Conservation (phyloP, 768 basidiomycete species). For the Rhodotorula toruloides region DNA sequence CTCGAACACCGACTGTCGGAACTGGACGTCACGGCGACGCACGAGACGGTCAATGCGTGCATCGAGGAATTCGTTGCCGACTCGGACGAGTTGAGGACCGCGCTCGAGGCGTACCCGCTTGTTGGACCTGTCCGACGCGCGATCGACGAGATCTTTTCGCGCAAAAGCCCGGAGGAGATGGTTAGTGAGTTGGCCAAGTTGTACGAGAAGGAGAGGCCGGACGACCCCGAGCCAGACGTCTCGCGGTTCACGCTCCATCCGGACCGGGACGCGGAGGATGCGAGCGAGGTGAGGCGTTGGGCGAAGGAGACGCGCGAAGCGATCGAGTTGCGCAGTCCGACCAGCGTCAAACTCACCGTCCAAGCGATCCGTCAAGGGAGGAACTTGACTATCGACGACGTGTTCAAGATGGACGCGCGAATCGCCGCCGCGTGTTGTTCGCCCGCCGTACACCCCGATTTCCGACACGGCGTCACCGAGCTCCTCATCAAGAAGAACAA, state of each 20-base stretch:
- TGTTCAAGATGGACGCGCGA: constrained; percentile 75
- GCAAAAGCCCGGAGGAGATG: constrained; percentile 67
- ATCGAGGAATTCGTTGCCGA: constrained; percentile 63
- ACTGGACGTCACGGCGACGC: constrained; percentile 44
- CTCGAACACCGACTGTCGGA: constrained; percentile 64
- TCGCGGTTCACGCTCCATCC: constrained; percentile 48
- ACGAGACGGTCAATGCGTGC: constrained; percentile 60
- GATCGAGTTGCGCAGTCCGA: constrained; percentile 73
- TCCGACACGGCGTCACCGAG: constrained; percentile 69
- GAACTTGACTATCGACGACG: constrained; percentile 58
- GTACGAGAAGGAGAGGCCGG: constrained; percentile 45
- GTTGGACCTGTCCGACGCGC: constrained; percentile 65
- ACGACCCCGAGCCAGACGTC: constrained; percentile 46
- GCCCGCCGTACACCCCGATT: constrained; percentile 69
- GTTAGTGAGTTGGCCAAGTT: constrained; percentile 54
- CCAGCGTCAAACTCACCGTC: constrained; percentile 84
- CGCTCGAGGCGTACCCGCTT: constrained; percentile 42
- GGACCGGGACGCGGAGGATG: constrained; percentile 43
- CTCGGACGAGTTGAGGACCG: constrained; percentile 43
- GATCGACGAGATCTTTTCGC: constrained; percentile 71
- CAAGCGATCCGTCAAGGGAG: constrained; percentile 69
- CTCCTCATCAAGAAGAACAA: constrained; percentile 54
- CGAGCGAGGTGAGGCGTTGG: constrained; percentile 61
- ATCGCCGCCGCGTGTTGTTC: constrained; percentile 82
- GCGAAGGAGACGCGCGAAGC: constrained; percentile 62